Conservation (phyloP, 441 rosid species). For the Croton setiger region DNA sequence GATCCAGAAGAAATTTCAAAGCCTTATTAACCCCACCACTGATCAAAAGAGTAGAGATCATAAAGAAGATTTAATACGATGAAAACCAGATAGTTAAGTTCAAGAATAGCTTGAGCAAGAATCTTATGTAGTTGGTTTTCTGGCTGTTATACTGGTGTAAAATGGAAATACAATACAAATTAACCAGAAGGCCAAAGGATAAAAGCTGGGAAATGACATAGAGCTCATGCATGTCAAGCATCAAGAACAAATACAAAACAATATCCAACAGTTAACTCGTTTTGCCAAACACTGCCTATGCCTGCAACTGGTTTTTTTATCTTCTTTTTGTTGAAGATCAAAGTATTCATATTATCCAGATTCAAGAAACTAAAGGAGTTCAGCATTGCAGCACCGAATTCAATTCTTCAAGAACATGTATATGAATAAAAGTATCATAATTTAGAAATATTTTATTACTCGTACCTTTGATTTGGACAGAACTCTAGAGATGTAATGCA, state of each 20-base stretch:
- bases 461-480: constrained; percentile 82
- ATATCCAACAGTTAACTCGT: not conserved
- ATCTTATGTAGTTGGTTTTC: not conserved
- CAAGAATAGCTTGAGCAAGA: not conserved
- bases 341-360: not conserved
- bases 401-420: not conserved
- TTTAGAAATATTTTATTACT: not conserved
- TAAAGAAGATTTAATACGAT: not conserved
- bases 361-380: not conserved
- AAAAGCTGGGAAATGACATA: not conserved
- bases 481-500: constrained; percentile 67
- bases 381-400: not conserved
- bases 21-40: not conserved
- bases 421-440: not conserved
- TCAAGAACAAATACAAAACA: not conserved
- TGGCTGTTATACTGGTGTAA: not conserved
- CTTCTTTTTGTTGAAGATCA: not conserved
- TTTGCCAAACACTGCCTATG: not conserved
- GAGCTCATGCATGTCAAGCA: not conserved
- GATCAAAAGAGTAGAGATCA: not conserved
- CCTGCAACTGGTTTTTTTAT: not conserved
- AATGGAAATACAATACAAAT: not conserved
- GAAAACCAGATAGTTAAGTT: not conserved
- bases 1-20: not conserved
- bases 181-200: not conserved